A percentile compares a stretch with the other conserved stretches of the same genome.
Evolutionary conservation across 345 rosid genomes (phyloP).

Genomic region (Eucalyptus rudis): DNA sequence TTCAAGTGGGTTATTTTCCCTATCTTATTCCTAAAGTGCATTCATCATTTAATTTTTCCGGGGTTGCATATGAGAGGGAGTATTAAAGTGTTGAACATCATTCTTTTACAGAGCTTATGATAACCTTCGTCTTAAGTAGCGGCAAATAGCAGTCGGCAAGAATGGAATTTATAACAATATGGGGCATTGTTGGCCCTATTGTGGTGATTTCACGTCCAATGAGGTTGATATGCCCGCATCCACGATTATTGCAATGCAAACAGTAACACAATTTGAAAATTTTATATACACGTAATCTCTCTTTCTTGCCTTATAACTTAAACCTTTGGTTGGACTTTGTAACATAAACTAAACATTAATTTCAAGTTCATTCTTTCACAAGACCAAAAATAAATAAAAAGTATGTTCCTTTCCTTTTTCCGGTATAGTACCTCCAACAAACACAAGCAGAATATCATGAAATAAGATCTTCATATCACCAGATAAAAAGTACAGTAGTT

Average conservation of each 20-base stretch:
- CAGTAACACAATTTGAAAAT: background rate
- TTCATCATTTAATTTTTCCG: accelerated
- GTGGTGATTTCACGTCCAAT: accelerated
- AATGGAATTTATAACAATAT: background rate
- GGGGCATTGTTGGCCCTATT: accelerated
- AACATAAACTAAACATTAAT: background rate
- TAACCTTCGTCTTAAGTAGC: background rate
- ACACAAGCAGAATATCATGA: background rate
- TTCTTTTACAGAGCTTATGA: background rate
- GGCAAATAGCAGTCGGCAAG: accelerated
- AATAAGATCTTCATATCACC: background rate
- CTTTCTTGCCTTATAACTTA: background rate
- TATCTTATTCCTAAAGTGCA: background rate
- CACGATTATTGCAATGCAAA: background rate
- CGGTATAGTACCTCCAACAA: background rate
- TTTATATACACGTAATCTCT: too few relatives aligned
- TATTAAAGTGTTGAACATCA: background rate
- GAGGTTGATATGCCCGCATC: background rate
- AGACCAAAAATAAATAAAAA: background rate
- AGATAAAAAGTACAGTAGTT: background rate
- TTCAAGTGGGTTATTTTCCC: background rate
- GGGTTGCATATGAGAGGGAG: background rate
- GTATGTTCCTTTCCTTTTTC: background rate
- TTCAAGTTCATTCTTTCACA: background rate
- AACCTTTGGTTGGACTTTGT: background rate